phyloP scores from a whole-genome alignment of 345 rosid genomes.

The Gossypium turneri region DNA sequence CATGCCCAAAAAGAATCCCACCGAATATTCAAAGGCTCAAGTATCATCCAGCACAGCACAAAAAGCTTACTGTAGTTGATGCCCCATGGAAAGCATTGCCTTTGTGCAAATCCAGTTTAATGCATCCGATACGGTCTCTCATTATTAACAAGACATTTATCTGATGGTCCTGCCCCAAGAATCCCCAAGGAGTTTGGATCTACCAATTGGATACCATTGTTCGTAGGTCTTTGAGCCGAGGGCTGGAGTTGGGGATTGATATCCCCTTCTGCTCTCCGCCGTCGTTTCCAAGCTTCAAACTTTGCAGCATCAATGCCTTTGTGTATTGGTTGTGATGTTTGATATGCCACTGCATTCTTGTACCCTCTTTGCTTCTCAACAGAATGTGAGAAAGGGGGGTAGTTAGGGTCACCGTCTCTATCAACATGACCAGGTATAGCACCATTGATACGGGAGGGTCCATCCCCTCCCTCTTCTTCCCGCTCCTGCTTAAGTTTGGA shows the following conservation, averaged over 20 bases:
- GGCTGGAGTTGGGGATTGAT: conserved; percentile 40
- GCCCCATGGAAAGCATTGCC: conserved; percentile 50
- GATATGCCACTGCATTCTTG: conserved; percentile 41
- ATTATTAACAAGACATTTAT: conserved; percentile 30
- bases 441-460: conserved; percentile 66
- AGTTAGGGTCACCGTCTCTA: conserved; percentile 38
- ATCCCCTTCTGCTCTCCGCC: conserved; percentile 67
- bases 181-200: conserved; percentile 85
- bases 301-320: conserved; percentile 65
- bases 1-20: conserved; percentile 38
- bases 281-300: conserved; percentile 87
- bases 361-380: conserved; percentile 52
- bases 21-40: conserved; percentile 20
- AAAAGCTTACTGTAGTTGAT: conserved; percentile 31
- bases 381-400: conserved; percentile 38
- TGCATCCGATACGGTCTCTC: conserved; percentile 60
- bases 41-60: conserved; percentile 10
- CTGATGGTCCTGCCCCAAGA: conserved; percentile 91
- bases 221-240: conserved; percentile 33
- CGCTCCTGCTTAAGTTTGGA: conserved; percentile 80
- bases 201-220: conserved; percentile 30
- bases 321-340: conserved; percentile 46
- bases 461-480: conserved; percentile 66
- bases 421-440: conserved; percentile 31
- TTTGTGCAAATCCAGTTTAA: conserved; percentile 52